Conservation (phyloP, 345 rosid genomes). For the Aquilaria sinensis region DNA sequence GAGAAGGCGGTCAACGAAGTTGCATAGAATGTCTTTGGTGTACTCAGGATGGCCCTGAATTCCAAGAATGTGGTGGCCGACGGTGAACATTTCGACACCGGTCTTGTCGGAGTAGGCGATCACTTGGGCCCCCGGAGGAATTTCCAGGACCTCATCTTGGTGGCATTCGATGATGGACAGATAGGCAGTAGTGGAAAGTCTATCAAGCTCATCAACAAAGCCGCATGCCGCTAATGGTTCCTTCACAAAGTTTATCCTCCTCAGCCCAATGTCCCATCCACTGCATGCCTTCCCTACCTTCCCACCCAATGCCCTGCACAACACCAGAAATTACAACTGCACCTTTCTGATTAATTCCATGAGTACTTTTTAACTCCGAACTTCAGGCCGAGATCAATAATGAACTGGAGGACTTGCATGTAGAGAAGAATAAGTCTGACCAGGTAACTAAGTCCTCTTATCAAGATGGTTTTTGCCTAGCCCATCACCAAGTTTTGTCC, state of each 20-base stretch:
- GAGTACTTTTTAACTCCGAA: too few relatives aligned
- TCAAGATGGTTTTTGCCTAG: too few relatives aligned
- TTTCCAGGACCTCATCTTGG: conserved; percentile 81
- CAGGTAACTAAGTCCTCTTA: too few relatives aligned
- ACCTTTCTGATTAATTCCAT: too few relatives aligned
- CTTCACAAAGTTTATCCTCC: conserved; percentile 50
- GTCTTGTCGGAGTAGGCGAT: conserved; percentile 75
- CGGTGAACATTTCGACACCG: conserved; percentile 60
- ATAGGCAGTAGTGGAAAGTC: conserved; percentile 32
- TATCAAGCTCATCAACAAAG: conserved; percentile 25
- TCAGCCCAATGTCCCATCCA: conserved; percentile 77
- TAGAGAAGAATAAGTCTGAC: too few relatives aligned
- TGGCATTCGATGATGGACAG: conserved; percentile 68
- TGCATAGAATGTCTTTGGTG: conserved; percentile 65
- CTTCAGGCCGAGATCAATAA: too few relatives aligned
- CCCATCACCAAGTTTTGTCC: too few relatives aligned
- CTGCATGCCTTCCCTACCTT: conserved; percentile 58
- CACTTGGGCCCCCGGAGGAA: conserved; percentile 60
- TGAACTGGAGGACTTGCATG: too few relatives aligned
- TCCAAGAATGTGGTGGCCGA: conserved; percentile 66
- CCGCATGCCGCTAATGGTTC: conserved; percentile 24
- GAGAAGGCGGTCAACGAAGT: conserved; percentile 75
- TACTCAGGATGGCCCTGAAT: conserved; percentile 96
- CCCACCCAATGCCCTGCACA: conserved; percentile 87
- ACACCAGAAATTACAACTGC: too few relatives aligned